Evolutionary conservation across 2,329 filamentous ascomycete genomes (phyloP), one percentile per base, ranked within the genome.

Genomic region (Coniochaeta pulveracea): DNA sequence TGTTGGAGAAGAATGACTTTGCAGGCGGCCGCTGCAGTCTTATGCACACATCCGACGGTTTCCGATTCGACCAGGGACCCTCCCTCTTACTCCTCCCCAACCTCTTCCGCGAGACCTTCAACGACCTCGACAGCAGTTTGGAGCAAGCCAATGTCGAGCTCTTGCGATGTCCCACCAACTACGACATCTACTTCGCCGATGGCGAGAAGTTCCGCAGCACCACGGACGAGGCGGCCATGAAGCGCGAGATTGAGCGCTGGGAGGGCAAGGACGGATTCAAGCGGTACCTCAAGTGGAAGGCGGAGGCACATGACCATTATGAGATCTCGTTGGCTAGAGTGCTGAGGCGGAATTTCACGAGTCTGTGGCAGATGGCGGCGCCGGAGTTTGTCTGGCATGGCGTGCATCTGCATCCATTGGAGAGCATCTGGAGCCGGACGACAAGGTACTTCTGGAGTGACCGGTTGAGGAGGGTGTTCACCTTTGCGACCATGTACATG

Each of bases 401-500:
- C 12, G 48, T 81, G 12, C 58, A 59, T 9, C 51, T 85, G 36
- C 80, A 84, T 57, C 79, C 78, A 0, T 76, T 85, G 40, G 75
- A 84, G 50, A 78, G 68, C 44, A 80, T 84, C 11, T 85, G 77
- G 60, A 61, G 61, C 6, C 58, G 81, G 18, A 74, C 78, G 3
- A 61, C 69, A 17, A 66, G 65, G 39, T 85, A 85, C 46, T 85
- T 85, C 51, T 68, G 63, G 61, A 78, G 76, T 0, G 80, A 85
- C 47, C 61, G 79, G 37, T 48, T 85, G 45, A 61, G 80, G 39
- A 58, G 79, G 17, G 79, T 80, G 0, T 85, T 85, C 42, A 85
- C 80, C 0, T 85, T 85, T 53, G 79, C 73, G 15, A 84, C 76
- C 44, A 86, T 85, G 80, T 85, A 86, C 47, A 80, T 85, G 75